Evolutionary conservation across 768 basidiomycete species (phyloP).

Genomic region (Podaxis carcinomalis): DNA sequence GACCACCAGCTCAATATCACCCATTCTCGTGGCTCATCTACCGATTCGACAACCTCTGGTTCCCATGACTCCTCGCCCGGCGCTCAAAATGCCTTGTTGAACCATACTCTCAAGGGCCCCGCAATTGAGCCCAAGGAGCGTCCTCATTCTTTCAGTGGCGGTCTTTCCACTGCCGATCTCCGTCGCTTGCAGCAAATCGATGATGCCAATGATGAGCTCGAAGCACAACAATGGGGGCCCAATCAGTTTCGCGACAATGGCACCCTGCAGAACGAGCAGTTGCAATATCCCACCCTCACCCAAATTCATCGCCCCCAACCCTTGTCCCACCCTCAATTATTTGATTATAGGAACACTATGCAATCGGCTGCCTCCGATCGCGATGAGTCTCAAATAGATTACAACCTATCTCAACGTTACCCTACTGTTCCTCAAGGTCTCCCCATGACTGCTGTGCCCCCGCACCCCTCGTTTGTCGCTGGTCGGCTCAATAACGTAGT

Average conservation of each 20-base stretch:
- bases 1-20: conserved; percentile 64
- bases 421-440: conserved; percentile 17
- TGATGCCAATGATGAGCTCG: conserved; percentile 40
- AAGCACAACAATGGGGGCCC: conserved; percentile 48
- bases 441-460: conserved; percentile 21
- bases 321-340: conserved; percentile 39
- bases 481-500: conserved; percentile 48
- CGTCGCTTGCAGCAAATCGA: conserved; percentile 71
- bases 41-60: conserved; percentile 62
- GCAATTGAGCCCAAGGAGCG: conserved; percentile 73
- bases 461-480: conserved; percentile 43
- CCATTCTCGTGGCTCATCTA: conserved; percentile 82
- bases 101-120: conserved; percentile 33
- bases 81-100: conserved; percentile 54
- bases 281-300: conserved; percentile 67
- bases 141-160: conserved; percentile 80
- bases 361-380: conserved; percentile 25
- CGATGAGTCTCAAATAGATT: conserved; percentile 52
- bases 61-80: conserved; percentile 47
- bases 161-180: conserved; percentile 68
- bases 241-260: conserved; percentile 43
- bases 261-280: conserved; percentile 32
- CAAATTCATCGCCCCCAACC: conserved; percentile 52
- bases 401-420: conserved; percentile 43
- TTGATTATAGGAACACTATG: conserved; percentile 24